Evolutionary conservation across 2,329 filamentous ascomycete species (phyloP).

Genomic region (Amesomyces nigricolor): DNA sequence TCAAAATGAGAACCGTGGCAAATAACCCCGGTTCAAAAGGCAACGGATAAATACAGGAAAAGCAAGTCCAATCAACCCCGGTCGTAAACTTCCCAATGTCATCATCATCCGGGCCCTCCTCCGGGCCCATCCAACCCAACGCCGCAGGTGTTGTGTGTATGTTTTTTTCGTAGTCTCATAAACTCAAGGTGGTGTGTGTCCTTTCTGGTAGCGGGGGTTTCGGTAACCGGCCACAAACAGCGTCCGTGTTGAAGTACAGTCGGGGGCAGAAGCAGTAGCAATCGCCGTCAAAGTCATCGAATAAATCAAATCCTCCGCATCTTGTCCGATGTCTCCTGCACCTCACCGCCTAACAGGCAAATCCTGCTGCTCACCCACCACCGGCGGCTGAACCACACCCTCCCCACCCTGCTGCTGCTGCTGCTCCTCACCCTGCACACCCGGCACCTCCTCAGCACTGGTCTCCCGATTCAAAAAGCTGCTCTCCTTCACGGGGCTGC

Average conservation of each 20-base stretch:
- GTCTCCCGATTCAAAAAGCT: constrained; percentile 82
- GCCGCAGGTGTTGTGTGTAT: constrained; percentile 7
- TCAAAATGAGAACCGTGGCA: neutral
- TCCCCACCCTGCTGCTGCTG: constrained; percentile 13
- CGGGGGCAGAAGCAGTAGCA: too few relatives aligned
- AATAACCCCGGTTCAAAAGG: neutral
- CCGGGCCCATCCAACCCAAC: constrained; percentile 13
- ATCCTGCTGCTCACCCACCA: constrained; percentile 9
- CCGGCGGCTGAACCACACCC: neutral
- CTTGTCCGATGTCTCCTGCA: neutral
- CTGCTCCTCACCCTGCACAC: constrained; percentile 1
- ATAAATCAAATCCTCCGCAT: neutral
- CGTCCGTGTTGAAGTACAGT: neutral
- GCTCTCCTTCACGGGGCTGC: constrained; percentile 85
- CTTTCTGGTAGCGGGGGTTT: neutral
- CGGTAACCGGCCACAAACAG: neutral
- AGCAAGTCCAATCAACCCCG: neutral
- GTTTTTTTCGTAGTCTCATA: constrained; percentile 20
- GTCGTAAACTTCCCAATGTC: neutral
- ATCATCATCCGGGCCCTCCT: constrained; percentile 1
- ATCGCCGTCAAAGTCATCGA: neutral
- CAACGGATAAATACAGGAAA: constrained; percentile 2
- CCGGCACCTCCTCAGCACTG: constrained; percentile 51
- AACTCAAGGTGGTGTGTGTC: neutral
- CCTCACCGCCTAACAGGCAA: constrained; percentile 17